phyloP scores from a whole-genome alignment of 106 monocot species.

The Xerophyta viscosa region DNA sequence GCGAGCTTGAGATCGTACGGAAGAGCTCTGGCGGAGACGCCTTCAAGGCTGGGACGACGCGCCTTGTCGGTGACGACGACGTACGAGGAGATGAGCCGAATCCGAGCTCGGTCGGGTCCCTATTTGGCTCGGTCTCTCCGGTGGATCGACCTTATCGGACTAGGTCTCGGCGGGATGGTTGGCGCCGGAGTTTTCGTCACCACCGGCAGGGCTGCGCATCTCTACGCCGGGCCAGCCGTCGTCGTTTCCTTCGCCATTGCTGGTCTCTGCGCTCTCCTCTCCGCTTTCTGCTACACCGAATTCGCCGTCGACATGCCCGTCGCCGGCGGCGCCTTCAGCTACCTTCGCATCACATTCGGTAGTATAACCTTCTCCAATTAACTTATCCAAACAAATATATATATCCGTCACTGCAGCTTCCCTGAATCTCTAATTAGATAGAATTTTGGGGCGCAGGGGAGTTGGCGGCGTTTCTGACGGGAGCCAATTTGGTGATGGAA shows the following conservation, averaged over 20 bases:
- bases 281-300: slow-evolving; percentile 97
- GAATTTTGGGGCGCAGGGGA: slow-evolving; percentile 38
- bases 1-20: slow-evolving; percentile 41
- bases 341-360: slow-evolving; percentile 92
- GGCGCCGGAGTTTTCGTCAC: slow-evolving; percentile 91
- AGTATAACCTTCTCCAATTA: neutral
- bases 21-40: slow-evolving; percentile 55
- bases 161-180: slow-evolving; percentile 91
- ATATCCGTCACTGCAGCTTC: too few relatives aligned
- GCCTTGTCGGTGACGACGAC: slow-evolving; percentile 54
- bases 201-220: slow-evolving; percentile 58
- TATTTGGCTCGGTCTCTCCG: slow-evolving; percentile 59
- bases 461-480: slow-evolving; percentile 85
- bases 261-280: slow-evolving; percentile 84
- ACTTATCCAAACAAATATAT: too few relatives aligned
- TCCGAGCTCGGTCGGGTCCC: slow-evolving; percentile 68
- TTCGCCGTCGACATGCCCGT: slow-evolving; percentile 97
- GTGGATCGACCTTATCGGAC: slow-evolving; percentile 74
- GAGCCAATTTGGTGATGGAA: slow-evolving; percentile 91
- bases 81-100: slow-evolving; percentile 76
- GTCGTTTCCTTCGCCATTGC: slow-evolving; percentile 93
- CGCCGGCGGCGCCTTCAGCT: slow-evolving; percentile 96
- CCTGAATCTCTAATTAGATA: neutral
- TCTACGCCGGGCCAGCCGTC: slow-evolving; percentile 67
- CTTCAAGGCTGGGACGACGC: slow-evolving; percentile 30